phyloP scores from a whole-genome alignment of 202 grass and related monocot species.

The Digitaria exilis region DNA sequence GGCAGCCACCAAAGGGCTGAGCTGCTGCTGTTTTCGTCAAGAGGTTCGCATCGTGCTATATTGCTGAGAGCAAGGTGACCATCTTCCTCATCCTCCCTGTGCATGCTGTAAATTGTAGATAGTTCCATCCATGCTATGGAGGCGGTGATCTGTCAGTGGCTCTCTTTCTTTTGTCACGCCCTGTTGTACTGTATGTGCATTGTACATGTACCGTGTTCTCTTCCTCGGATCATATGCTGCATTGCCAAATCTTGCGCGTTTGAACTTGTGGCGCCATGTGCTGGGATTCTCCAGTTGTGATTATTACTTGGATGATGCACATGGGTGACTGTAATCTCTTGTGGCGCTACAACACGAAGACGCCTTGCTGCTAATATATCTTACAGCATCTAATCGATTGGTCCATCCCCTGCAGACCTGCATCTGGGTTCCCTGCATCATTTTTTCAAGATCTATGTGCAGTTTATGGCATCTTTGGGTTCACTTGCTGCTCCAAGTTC shows the following conservation, averaged over 20 bases:
- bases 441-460: slow-evolving; percentile 4
- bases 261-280: slow-evolving; percentile 53
- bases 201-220: slow-evolving; percentile 23
- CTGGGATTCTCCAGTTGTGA: slow-evolving; percentile 51
- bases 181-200: not conserved
- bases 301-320: slow-evolving; percentile 36
- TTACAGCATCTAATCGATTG: slow-evolving; percentile 22
- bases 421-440: slow-evolving; percentile 38
- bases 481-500: not conserved
- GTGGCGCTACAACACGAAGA: not conserved
- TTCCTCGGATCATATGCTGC: slow-evolving; percentile 25
- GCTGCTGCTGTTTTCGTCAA: slow-evolving; percentile 24
- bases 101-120: slow-evolving; percentile 44
- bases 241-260: slow-evolving; percentile 13
- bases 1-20: slow-evolving; percentile 49
- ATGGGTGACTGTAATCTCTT: slow-evolving; percentile 59
- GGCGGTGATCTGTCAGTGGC: not conserved
- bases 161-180: not conserved
- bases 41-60: not conserved
- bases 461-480: not conserved
- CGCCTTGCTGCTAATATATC: slow-evolving; percentile 2
- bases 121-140: slow-evolving; percentile 15
- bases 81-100: slow-evolving; percentile 24
- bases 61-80: not conserved
- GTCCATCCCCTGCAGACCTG: slow-evolving; percentile 36